A percentile compares a stretch with the other conserved stretches of the same genome.
Evolutionary conservation across 495 filamentous ascomycete genomes (phyloP).

Genomic region (Durotheca rogersii): DNA sequence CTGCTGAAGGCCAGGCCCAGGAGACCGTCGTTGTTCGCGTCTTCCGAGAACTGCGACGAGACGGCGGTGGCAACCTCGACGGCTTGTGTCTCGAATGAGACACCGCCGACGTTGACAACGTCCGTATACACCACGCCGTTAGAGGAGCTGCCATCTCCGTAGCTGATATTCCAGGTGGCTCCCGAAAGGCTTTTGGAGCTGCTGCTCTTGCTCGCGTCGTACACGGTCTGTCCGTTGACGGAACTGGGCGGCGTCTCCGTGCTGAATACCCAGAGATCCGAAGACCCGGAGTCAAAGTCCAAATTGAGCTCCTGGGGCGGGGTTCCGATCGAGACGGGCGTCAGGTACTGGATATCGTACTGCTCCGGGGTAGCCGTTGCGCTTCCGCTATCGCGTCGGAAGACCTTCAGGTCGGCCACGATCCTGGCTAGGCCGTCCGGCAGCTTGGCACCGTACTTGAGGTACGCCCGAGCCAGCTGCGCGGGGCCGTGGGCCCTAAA

Average conservation of each 20-base stretch:
- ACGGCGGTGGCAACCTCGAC: conserved; percentile 66
- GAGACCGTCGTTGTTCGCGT: conserved; percentile 65
- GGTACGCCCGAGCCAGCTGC: conserved; percentile 57
- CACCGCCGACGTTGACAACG: conserved; percentile 63
- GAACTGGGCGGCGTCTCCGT: conserved; percentile 44
- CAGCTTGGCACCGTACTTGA: conserved; percentile 54
- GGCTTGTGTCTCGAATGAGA: conserved; percentile 61
- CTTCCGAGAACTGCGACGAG: conserved; percentile 57
- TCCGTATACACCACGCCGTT: conserved; percentile 68
- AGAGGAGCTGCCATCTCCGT: conserved; percentile 68
- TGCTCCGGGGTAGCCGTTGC: conserved; percentile 56
- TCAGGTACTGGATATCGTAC: conserved; percentile 62
- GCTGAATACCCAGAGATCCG: conserved; percentile 60
- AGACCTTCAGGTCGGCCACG: conserved; percentile 30
- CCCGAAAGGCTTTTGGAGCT: conserved; percentile 51
- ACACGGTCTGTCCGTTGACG: conserved; percentile 51
- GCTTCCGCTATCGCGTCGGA: conserved; percentile 44
- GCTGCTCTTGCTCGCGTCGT: conserved; percentile 50
- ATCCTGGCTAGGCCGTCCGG: conserved; percentile 35
- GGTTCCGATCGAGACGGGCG: conserved; percentile 60
- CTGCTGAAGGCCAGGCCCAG: conserved; percentile 69
- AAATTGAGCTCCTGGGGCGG: conserved; percentile 56
- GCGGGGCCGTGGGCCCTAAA: conserved; percentile 53
- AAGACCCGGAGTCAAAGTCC: conserved; percentile 70
- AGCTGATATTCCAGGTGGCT: conserved; percentile 63